These are phyloP conservation scores for Penicillium lagena DNA, from an alignment of 495 filamentous ascomycete species.

Conservation along the genomic window DNA sequence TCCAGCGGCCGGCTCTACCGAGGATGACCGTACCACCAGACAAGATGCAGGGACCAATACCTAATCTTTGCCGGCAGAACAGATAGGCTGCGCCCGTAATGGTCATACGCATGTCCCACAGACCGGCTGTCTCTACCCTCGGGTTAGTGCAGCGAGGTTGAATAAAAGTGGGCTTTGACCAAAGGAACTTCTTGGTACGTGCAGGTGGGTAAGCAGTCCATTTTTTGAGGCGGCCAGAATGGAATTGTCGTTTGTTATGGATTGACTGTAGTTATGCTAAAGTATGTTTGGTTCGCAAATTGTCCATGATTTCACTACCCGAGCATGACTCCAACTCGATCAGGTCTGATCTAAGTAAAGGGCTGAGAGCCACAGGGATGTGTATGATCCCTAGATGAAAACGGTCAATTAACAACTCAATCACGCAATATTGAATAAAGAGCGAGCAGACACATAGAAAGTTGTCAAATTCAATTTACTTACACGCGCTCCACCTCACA, in stretches of 20 bases:
- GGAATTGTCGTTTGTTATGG: not conserved
- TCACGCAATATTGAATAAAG: too few species aligned
- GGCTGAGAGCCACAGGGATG: too few species aligned
- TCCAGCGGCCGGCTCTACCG: slow-evolving; percentile 9
- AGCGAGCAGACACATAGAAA: too few species aligned
- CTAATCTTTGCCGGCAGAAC: slow-evolving; percentile 6
- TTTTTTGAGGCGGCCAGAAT: too few species aligned
- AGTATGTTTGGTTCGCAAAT: too few species aligned
- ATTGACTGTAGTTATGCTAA: not conserved
- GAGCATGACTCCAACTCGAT: too few species aligned
- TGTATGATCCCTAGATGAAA: too few species aligned
- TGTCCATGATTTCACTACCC: too few species aligned
- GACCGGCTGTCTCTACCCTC: not conserved
- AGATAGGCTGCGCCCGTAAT: slow-evolving; percentile 1
- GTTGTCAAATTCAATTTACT: too few species aligned
- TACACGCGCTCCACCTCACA: too few species aligned
- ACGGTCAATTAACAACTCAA: too few species aligned
- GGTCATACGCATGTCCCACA: slow-evolving; percentile 5
- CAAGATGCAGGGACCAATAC: slow-evolving; percentile 17
- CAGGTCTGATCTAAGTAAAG: too few species aligned
- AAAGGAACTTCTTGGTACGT: not conserved
- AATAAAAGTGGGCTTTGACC: not conserved
- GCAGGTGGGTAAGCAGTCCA: not conserved
- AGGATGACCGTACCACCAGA: slow-evolving; percentile 13
- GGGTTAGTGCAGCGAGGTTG: not conserved